These are phyloP conservation scores for Neospora caninum DNA, from an alignment of 169 alveolate genomes.

Conservation along the genomic window DNA sequence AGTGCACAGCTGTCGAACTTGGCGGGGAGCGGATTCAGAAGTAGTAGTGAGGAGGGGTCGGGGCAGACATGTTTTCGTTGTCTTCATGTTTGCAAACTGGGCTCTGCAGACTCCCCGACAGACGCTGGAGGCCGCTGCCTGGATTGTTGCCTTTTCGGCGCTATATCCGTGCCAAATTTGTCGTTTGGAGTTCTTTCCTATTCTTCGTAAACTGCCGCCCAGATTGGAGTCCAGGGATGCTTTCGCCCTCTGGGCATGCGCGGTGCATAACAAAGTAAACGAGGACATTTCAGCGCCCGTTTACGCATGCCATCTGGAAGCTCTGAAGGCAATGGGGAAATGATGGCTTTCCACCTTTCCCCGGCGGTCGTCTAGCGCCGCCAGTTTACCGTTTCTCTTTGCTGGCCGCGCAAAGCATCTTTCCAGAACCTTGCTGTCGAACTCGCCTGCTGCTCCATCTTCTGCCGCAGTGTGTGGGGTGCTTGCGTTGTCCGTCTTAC, in stretches of 20 bases:
- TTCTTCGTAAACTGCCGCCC: constrained; percentile 75
- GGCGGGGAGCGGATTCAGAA: too few species aligned
- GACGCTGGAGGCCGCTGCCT: constrained; percentile 67
- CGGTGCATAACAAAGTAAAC: constrained; percentile 82
- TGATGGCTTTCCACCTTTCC: neutral
- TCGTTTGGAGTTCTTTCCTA: constrained; percentile 76
- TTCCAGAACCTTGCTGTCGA: too few species aligned
- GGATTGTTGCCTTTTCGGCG: constrained; percentile 79
- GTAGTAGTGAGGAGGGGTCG: too few species aligned
- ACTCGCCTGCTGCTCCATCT: too few species aligned
- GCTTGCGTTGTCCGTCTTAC: too few species aligned
- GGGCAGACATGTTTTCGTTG: too few species aligned
- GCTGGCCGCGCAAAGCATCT: neutral
- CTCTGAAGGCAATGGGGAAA: neutral
- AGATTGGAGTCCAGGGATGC: constrained; percentile 62
- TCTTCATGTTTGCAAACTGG: too few species aligned
- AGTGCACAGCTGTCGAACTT: too few species aligned
- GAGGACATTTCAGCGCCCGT: constrained; percentile 71
- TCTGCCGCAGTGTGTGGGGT: too few species aligned
- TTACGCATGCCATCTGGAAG: constrained; percentile 29
- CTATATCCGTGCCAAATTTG: constrained; percentile 86
- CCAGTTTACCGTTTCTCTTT: neutral
- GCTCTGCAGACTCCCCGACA: constrained; percentile 54
- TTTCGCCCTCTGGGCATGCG: constrained; percentile 78
- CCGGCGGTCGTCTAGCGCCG: neutral